Base-by-base conservation (phyloP, 2,329 filamentous ascomycete species). In the Stachybotrys echinatus region DNA sequence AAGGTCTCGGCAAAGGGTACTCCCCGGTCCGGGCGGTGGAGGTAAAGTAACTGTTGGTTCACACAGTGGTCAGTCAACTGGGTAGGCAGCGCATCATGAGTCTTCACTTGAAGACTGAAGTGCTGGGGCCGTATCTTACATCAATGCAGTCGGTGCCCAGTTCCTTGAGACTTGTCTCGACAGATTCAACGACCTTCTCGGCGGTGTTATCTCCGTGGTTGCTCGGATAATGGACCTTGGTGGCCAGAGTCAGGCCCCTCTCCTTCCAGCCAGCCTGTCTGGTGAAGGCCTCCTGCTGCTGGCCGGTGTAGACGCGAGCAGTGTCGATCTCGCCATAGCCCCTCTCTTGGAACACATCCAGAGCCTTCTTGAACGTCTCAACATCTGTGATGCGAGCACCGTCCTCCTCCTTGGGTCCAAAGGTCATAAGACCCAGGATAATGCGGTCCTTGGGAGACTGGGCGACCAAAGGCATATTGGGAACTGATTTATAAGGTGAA, bases 311-410 rank as follows among this genome's bases (percentile, higher is more conserved):
- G 50, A 81, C 64, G 22, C 89, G 81, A 0, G 91, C 89, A 1
- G 91, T 96, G 65, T 96, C 91, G 37, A 95, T 71, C 63, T 96
- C 91, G 62, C 85, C 84, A 72, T 95, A 92, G 37, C 89, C 89
- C 50, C 84, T 79, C n/a, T 75, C 72, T 66, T 92, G 87, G 63
- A 95, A 83, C 55, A 85, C 76, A 64, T 92, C 86, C 37, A 95
- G 81, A 42, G 80, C 79, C 58, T 80, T 80, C 58, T 85, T 88
- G 73, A 85, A 90, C 42, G 87, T 85, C 51, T 81, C 66, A 2
- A 76, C 27, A 49, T 76, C 72, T 10, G 88, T 92, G 61, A 95
- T 84, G 43, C 89, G 84, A 42, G 86, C 88, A 34, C 88, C 89
- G 12, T 63, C 58, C 12, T 64, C 58, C 51, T 77, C 75, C 50